phyloP scores from a whole-genome alignment of 139 green algal species.

The Chlamydomonas schloesseri region DNA sequence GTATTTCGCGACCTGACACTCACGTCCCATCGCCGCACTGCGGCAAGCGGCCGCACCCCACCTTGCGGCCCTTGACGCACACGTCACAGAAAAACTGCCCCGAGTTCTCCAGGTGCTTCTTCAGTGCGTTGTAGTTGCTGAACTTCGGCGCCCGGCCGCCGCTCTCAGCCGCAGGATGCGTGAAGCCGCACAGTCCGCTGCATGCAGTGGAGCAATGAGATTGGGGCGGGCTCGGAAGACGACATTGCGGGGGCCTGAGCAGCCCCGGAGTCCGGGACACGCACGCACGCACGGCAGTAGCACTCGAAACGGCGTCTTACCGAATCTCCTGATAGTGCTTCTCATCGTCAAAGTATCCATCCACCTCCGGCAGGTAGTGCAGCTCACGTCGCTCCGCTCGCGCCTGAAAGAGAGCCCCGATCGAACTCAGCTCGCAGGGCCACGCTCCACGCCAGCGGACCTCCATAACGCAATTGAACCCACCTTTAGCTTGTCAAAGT shows the following conservation, averaged over 20 bases:
- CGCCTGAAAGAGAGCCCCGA: slow-evolving; percentile 29
- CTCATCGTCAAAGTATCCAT: slow-evolving; percentile 92
- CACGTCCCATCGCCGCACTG: too few relatives aligned
- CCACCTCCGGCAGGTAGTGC: slow-evolving; percentile 69
- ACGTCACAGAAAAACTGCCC: slow-evolving; percentile 90
- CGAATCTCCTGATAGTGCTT: slow-evolving; percentile 83
- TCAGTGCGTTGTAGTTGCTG: slow-evolving; percentile 70
- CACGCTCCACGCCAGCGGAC: too few relatives aligned
- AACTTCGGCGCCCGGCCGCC: slow-evolving; percentile 51
- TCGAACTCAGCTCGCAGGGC: too few relatives aligned
- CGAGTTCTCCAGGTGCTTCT: slow-evolving; percentile 70
- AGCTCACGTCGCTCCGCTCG: slow-evolving; percentile 59
- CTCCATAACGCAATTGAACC: too few relatives aligned
- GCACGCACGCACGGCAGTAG: too few relatives aligned
- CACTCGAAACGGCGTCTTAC: slow-evolving; percentile 46
- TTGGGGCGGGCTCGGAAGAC: too few relatives aligned
- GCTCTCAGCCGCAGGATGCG: slow-evolving; percentile 69
- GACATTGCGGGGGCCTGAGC: too few relatives aligned
- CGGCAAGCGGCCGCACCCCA: slow-evolving; percentile 12
- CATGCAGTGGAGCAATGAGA: background rate
- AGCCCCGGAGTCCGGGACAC: too few relatives aligned
- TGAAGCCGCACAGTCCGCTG: slow-evolving; percentile 82
- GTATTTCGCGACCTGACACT: too few relatives aligned
- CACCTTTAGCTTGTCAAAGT: slow-evolving; percentile 76
- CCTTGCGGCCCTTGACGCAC: slow-evolving; percentile 91